Base-by-base conservation (phyloP, 1,284 basidiomycete genomes). In the Rhodofomes roseus region DNA sequence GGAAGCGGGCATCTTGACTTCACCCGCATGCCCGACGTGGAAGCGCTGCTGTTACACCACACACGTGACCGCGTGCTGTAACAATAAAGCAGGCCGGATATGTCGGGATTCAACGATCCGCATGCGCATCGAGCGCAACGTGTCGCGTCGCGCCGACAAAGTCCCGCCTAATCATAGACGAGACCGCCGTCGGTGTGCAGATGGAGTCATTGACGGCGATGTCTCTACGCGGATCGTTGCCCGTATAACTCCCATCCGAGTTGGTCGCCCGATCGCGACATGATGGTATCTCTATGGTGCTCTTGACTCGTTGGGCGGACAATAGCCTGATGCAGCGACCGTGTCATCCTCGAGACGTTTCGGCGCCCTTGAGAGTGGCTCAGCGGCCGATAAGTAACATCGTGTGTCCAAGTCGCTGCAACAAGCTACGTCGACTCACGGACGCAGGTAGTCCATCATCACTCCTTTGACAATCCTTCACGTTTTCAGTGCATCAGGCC, bases 381-480 rank as follows among this genome's bases (percentile, higher is more conserved):
- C 46, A 48, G 50, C 50, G 50, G 31, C 22, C 50, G 50, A 52
- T 52, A 52, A 52, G 50, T 52, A 52, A 52, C 34, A 52, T 14
- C 50, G 34, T 31, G 29, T 37, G 31, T 14, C 23, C 50, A 36
- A 18, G 50, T 52, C 50, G 18, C 18, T n/a, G 16, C 31, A 52
- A 52, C 29, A n/a, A 52, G 50, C 50, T 20, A 52, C 50, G 14
- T 20, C 14, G 50, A 52, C 50, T 34, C 29, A 48, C 46, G 44
- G 44, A 46, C 44, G 23, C 46, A 23, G 50, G 50, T 11, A 31
- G 50, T 52, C 31, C 50, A 52, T 36, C 34, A 23, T 8, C 27
- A 31, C 50, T 52, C 31, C 16, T 34, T 52, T 22, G 50, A 52
- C 50, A 52, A 52, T 36, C 50, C n/a, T n/a, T 6, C 31, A 22